Evolutionary conservation across 495 filamentous ascomycete genomes (phyloP).

Genomic region (Neurospora intermedia): DNA sequence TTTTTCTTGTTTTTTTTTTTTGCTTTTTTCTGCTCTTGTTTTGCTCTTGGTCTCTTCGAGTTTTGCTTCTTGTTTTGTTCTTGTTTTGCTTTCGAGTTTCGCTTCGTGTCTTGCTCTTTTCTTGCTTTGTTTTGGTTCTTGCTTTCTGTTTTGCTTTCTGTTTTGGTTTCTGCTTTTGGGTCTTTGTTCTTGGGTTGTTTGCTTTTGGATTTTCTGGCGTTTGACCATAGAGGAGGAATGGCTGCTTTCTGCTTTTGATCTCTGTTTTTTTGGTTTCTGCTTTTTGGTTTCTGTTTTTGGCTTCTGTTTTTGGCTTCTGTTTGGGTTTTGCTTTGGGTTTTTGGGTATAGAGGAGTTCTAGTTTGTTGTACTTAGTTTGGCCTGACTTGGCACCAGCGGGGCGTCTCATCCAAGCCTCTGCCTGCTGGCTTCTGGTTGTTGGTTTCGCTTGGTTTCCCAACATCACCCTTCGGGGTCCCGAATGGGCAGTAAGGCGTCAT

Average conservation of each 20-base stretch:
- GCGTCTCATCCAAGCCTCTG: neutral
- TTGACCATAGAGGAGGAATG: neutral
- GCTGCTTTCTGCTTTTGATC: neutral
- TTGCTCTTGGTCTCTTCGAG: neutral
- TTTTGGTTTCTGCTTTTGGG: neutral
- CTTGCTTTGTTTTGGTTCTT: neutral
- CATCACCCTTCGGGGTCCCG: neutral
- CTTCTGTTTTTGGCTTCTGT: neutral
- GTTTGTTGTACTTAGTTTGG: neutral
- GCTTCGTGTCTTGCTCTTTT: neutral
- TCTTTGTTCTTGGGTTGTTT: neutral
- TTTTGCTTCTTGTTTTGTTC: neutral
- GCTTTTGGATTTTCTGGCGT: neutral
- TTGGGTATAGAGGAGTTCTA: neutral
- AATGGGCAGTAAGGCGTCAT: neutral
- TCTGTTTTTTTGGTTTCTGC: neutral
- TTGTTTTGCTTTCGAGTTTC: neutral
- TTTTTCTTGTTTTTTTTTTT: neutral
- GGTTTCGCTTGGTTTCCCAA: neutral
- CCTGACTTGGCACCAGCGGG: neutral
- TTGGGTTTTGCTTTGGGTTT: neutral
- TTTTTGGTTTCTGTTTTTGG: no score
- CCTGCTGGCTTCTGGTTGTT: neutral
- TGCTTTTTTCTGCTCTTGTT: neutral
- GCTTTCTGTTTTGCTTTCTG: neutral